These are phyloP conservation scores for Emericellopsis atlantica DNA, from an alignment of 2,329 filamentous ascomycete genomes.

Conservation along the genomic window DNA sequence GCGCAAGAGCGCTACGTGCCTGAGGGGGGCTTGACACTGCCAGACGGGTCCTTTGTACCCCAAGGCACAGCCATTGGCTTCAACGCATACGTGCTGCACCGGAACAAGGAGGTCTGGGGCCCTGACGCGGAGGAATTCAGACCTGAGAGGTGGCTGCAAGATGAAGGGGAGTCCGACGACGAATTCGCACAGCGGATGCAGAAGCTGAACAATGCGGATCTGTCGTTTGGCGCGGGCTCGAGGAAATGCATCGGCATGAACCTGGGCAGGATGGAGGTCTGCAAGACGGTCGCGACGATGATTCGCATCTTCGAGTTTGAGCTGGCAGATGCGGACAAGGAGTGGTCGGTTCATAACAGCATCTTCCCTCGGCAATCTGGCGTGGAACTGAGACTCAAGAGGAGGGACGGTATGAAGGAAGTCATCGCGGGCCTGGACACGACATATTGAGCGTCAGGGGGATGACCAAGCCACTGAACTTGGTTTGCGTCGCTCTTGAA, in stretches of 20 bases:
- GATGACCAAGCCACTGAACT: no score
- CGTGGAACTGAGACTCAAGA: neutral
- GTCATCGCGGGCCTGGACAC: neutral
- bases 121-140: slow-evolving; percentile 26
- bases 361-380: slow-evolving; percentile 1
- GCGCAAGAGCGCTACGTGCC: slow-evolving; percentile 38
- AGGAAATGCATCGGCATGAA: slow-evolving; percentile 27
- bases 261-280: slow-evolving; percentile 24
- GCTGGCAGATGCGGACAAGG: slow-evolving; percentile 3
- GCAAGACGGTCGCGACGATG: slow-evolving; percentile 32
- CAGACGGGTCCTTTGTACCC: slow-evolving; percentile 35
- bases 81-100: slow-evolving; percentile 28
- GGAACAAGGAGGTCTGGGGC: slow-evolving; percentile 25
- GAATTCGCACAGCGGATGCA: slow-evolving; percentile 11
- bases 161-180: slow-evolving; percentile 8
- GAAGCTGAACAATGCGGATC: slow-evolving; percentile 19
- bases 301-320: slow-evolving; percentile 22
- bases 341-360: neutral
- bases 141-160: slow-evolving; percentile 22
- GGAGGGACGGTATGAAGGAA: neutral
- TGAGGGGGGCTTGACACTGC: slow-evolving; percentile 32
- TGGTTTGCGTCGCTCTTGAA: no score
- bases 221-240: slow-evolving; percentile 27
- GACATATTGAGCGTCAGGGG: neutral
- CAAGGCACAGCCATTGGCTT: slow-evolving; percentile 40